Evolutionary conservation across 208 protist genomes (phyloP), one percentile per base, ranked within the genome.

Genomic region (Phytomonas francai): DNA sequence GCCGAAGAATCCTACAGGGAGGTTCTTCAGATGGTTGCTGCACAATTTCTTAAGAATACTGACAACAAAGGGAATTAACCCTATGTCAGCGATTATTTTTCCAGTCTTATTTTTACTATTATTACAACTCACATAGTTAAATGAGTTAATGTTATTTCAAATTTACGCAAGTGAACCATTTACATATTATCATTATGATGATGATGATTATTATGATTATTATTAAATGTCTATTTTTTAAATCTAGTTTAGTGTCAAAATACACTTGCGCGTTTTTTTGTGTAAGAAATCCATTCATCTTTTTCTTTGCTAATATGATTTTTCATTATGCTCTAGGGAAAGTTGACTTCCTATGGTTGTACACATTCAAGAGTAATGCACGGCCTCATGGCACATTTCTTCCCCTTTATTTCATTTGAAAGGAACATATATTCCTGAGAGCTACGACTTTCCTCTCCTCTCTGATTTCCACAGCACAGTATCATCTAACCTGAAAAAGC

Each of bases 81-180:
- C 45, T 54, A 12, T 25, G 22, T 2, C 22, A 54, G 19, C 11
- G 3, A 25, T 25, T 54, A 54, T 19, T 54, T 54, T 16, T 54
- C 19, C 45, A 54, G 39, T 45, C 45, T 71, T 71, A 65, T 72
- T 72, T 28, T 54, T 70, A 70, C 64, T 63, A 63, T 36, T 51
- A 69, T 42, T 33, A 29, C 4, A 25, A 42, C 22, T 33, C 22
- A 31, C 42, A 68, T 36, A 59, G 42, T 45, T 39, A 54, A 54
- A 54, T 54, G 19, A 7, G 22, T 6, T 54, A 54, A 25, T 19
- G 25, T 54, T 54, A 54, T 54, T 54, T 54, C 16, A 25, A 54
- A 54, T 54, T 54, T 25, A 25, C 19, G 25, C 22, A 6, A 25
- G 45, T 25, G 45, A 45, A 7, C 5, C 19, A 54, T 25, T 54